Evolutionary conservation across 768 basidiomycete species (phyloP).

Genomic region (Mycena galopus): DNA sequence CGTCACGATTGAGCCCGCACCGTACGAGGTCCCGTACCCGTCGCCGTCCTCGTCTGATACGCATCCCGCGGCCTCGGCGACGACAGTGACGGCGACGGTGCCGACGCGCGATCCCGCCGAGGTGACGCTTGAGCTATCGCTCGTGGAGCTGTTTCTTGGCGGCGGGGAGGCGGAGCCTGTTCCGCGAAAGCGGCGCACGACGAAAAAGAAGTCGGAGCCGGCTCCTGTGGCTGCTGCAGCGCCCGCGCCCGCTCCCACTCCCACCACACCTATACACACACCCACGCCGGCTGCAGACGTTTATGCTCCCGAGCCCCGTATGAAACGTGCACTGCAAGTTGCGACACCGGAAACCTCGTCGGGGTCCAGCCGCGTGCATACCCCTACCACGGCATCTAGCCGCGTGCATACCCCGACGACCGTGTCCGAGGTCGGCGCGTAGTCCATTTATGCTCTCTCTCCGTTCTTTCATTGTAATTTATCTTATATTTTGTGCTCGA

Average conservation of each 20-base stretch:
- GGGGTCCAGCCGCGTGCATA: conserved; percentile 17
- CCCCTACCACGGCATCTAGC: conserved; percentile 18
- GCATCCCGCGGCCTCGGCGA: not conserved
- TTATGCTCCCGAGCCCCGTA: conserved; percentile 19
- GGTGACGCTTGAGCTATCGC: conserved; percentile 56
- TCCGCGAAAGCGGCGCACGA: conserved; percentile 24
- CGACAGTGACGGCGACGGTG: not conserved
- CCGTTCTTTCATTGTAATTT: conserved; percentile 18
- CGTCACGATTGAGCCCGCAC: conserved; percentile 49
- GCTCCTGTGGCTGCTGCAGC: not conserved
- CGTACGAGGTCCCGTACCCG: conserved; percentile 48
- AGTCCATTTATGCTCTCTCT: not conserved
- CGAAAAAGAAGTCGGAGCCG: conserved; percentile 31
- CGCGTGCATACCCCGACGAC: conserved; percentile 24
- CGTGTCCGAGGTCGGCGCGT: conserved; percentile 20
- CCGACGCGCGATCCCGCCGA: conserved; percentile 28
- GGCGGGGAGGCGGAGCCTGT: conserved; percentile 34
- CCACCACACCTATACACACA: not conserved
- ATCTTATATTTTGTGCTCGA: conserved; percentile 23
- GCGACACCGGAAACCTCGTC: conserved; percentile 3
- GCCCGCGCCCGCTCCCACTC: not conserved
- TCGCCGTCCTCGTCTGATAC: conserved; percentile 53
- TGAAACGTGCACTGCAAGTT: conserved; percentile 4
- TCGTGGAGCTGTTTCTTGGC: conserved; percentile 64
- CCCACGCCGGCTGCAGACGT: not conserved